phyloP scores from a whole-genome alignment of 2,329 filamentous ascomycete genomes.

The Epichloe gansuensis region DNA sequence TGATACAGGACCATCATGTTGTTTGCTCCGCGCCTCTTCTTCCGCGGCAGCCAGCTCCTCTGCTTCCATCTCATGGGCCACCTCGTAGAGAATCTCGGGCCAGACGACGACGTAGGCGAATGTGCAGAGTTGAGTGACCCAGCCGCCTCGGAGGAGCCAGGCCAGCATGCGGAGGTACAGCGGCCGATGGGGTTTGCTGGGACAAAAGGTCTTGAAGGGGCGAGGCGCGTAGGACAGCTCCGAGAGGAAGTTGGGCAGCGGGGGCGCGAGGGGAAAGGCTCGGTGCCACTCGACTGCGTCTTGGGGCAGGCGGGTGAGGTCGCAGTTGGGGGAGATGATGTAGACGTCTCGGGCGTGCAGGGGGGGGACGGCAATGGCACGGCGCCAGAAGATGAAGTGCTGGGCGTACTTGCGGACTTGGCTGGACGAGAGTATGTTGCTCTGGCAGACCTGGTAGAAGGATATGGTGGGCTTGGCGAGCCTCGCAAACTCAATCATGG shows the following conservation, averaged over 20 bases:
- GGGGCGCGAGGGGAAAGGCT: constrained; percentile 71
- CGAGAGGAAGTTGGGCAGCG: constrained; percentile 76
- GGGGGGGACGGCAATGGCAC: constrained; percentile 81
- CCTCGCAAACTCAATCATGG: constrained; percentile 70
- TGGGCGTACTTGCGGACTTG: constrained; percentile 81
- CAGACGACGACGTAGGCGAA: constrained; percentile 82
- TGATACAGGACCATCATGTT: neutral
- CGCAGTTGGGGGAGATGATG: constrained; percentile 80
- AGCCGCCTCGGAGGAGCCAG: constrained; percentile 84
- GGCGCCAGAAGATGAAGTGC: constrained; percentile 92
- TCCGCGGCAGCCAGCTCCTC: constrained; percentile 41
- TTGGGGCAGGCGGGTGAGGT: constrained; percentile 55
- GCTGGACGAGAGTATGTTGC: constrained; percentile 58
- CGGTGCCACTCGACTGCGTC: constrained; percentile 62
- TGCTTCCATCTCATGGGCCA: constrained; percentile 56
- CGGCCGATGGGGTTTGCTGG: constrained; percentile 74
- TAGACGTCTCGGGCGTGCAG: constrained; percentile 84
- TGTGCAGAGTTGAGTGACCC: constrained; percentile 86
- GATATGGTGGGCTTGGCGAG: constrained; percentile 57
- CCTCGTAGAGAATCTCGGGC: constrained; percentile 69
- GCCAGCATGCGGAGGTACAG: constrained; percentile 84
- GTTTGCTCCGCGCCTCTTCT: constrained; percentile 9
- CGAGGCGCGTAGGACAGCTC: constrained; percentile 68
- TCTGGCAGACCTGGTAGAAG: constrained; percentile 58
- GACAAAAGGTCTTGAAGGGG: constrained; percentile 72